phyloP scores from a whole-genome alignment of 345 rosid genomes.

The Citrus cavaleriei region DNA sequence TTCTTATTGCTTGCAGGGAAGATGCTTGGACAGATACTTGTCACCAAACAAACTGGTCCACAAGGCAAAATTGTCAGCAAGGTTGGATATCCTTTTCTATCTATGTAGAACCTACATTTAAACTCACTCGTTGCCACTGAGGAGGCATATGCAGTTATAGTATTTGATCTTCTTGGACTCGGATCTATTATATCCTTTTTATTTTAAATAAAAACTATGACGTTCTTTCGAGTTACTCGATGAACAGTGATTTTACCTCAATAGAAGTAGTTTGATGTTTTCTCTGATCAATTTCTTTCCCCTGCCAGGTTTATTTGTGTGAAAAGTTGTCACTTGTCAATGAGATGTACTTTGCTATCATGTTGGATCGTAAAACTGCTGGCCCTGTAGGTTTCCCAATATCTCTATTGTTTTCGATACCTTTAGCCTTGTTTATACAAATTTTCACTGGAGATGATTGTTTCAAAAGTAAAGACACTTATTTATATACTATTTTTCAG shows the following conservation, averaged over 20 bases:
- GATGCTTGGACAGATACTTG: slow-evolving; percentile 97
- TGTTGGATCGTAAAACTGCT: slow-evolving; percentile 90
- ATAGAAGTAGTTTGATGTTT: background rate
- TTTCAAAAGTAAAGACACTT: background rate
- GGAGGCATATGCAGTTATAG: background rate
- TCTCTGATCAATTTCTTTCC: slow-evolving; percentile 6
- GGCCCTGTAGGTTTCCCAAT: slow-evolving; percentile 71
- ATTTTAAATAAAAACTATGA: background rate
- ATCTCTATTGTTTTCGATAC: background rate
- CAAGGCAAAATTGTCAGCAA: slow-evolving; percentile 99
- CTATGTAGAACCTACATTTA: background rate
- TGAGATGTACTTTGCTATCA: slow-evolving; percentile 99
- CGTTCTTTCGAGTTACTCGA: background rate
- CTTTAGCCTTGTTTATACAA: background rate
- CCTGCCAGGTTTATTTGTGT: slow-evolving; percentile 84
- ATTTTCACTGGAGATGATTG: background rate
- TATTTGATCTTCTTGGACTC: background rate
- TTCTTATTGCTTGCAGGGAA: slow-evolving; percentile 50
- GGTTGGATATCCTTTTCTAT: slow-evolving; percentile 39
- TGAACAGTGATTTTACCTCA: background rate
- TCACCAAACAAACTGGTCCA: slow-evolving; percentile 95
- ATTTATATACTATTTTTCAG: slow-evolving; percentile 37
- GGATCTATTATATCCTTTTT: background rate
- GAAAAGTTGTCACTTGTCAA: slow-evolving; percentile 87
- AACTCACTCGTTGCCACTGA: background rate